Evolutionary conservation across 768 basidiomycete species (phyloP), one percentile per base, ranked within the genome.

Genomic region (Mrakia gelida): DNA sequence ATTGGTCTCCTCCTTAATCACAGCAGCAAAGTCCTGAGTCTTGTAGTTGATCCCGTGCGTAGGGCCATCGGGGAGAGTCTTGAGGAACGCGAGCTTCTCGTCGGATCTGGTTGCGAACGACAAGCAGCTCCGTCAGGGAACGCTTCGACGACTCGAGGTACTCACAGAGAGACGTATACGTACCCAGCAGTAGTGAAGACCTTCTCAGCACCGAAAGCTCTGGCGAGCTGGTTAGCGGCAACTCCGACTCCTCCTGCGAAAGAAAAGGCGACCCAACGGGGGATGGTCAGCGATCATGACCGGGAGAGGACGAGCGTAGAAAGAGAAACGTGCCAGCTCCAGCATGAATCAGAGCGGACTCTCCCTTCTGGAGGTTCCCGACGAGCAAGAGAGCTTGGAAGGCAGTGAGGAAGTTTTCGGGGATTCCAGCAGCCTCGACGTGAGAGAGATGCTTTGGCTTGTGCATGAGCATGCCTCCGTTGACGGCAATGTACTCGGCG

Each of bases 341-440:
- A 28, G 94, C 94, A 82, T 98, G 96, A 18, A 98, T 87, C 23
- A 98, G 88, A 15, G 94, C 92, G 81, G 91, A 85, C 68, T 93
- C 91, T 52, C 89, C 89, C 80, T 87, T 82, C 82, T 91, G 88
- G 63, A 95, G 81, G 80, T 91, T 87, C 0, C 90, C 92, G 79
- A 90, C 88, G 52, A 91, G 83, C 68, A 92, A 87, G 28, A 91
- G 83, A 0, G 88, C 90, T 81, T 91, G 90, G 82, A 86, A 90
- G 6, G 90, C 94, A 75, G 95, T 97, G 76, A 97, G 85, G 85
- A 91, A 95, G 79, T 89, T 90, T 85, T 98, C 95, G 0, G 93
- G 92, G 59, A 97, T 89, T 80, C 90, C 91, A 21, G 95, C 94
- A 13, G 93, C 94, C 82, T 97, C 90, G 0, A 86, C 87, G 92